Base-by-base conservation (phyloP, 2,329 filamentous ascomycete species). In the Fusarium chlamydosporum region DNA sequence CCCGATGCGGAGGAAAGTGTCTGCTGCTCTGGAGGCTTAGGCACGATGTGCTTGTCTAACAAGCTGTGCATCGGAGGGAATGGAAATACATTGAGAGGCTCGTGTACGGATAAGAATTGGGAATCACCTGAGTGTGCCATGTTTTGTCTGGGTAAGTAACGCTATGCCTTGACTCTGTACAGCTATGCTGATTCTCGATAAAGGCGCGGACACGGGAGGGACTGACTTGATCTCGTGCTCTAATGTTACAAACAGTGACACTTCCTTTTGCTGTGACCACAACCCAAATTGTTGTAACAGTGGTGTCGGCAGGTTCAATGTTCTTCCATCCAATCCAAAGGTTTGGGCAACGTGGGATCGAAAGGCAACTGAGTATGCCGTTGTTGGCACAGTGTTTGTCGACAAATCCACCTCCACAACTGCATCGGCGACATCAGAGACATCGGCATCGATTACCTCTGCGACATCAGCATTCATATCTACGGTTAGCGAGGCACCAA, bases 201-300 rank as follows among this genome's bases (percentile, higher is more conserved):
- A 27, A 75, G 70, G 66, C 8, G 72, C 68, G 12, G 50, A 53
- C 1, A 41, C 8, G 3, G 73, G 72, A 35, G 74, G 74, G 20
- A 72, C 72, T 9, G 71, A 75, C 52, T 43, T 75, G 34, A 64
- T 74, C 50, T 74, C 68, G 4, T 76, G 72, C 45, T 66, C 67
- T 0, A 76, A 75, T 26, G 55, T 68, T n/a, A 75, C 74, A 3
- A 43, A 59, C 12, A 72, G 43, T 43, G 67, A 71, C 34, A 70
- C 55, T 7, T 74, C 71, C 5, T 75, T 73, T 41, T 75, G 73
- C 26, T 76, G 73, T 37, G 71, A 74, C 41, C 67, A 74, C 53
- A 68, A 59, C 8, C 23, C 38, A 11, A 53, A 58, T 37, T 75
- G 72, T 18, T 75, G 73, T 45, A 59, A 75, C 20, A 71, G 58